Percentiles rank a stretch among this genome's conserved stretches.
Evolutionary conservation across 1,284 basidiomycete species (phyloP).

Genomic region (Apiotrichum siamense): DNA sequence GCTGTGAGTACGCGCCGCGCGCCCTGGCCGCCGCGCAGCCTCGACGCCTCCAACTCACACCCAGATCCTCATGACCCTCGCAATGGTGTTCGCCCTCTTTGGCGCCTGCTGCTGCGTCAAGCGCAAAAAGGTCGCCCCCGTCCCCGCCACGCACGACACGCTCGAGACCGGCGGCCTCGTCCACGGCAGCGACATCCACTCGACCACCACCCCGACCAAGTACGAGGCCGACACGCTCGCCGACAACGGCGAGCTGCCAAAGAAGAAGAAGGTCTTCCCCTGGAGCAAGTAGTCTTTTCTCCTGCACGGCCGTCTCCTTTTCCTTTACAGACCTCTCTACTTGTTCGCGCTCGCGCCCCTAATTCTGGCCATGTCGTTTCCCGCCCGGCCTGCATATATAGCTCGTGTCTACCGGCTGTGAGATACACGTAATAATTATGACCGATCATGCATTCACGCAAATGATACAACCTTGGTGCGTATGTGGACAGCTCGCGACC

Average conservation of each 20-base stretch:
- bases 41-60: neutral
- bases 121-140: neutral
- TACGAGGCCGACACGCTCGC: neutral
- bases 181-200: neutral
- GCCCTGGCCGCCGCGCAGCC: too few relatives aligned
- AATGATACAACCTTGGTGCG: neutral
- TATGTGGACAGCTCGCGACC: too few relatives aligned
- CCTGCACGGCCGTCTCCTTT: neutral
- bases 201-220: neutral
- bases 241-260: neutral
- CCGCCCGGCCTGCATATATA: neutral
- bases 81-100: constrained; percentile 8
- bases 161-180: neutral
- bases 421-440: neutral
- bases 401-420: neutral
- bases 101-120: constrained; percentile 12
- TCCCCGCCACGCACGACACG: constrained; percentile 1
- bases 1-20: too few relatives aligned
- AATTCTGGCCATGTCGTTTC: too few relatives aligned
- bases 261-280: neutral
- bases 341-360: neutral
- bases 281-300: constrained; percentile 2
- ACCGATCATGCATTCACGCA: neutral
- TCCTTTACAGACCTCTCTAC: neutral
- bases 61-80: constrained; percentile 6